Conservation (phyloP, 768 basidiomycete species). For the Kwoniella bestiolae region DNA sequence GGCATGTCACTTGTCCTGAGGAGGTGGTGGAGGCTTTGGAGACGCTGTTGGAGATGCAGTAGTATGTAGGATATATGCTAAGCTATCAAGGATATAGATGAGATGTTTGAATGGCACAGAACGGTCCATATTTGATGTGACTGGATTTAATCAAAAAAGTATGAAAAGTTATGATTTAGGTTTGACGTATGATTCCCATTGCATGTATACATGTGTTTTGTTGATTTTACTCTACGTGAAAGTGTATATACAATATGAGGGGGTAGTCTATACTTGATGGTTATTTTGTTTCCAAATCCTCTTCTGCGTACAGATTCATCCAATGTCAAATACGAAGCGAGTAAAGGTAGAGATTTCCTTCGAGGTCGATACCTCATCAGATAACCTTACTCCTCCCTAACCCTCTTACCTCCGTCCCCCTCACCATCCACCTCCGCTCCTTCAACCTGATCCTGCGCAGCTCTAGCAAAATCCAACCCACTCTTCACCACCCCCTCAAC, state of each 20-base stretch:
- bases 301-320: too few species aligned
- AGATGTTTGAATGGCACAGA: background rate
- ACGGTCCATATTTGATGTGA: too few species aligned
- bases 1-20: slow-evolving; percentile 87
- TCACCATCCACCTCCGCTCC: slow-evolving; percentile 1
- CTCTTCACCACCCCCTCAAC: slow-evolving; percentile 71
- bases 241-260: background rate
- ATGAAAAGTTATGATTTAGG: background rate
- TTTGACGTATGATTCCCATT: background rate
- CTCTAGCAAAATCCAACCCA: slow-evolving; percentile 56
- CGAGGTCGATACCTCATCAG: background rate
- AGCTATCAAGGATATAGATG: background rate
- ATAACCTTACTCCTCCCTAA: slow-evolving; percentile 9
- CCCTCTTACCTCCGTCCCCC: slow-evolving; percentile 15
- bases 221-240: background rate
- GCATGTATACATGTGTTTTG: slow-evolving; percentile 11
- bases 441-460: slow-evolving; percentile 22
- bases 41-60: slow-evolving; percentile 31
- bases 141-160: too few species aligned
- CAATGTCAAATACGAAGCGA: background rate
- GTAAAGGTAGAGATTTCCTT: background rate
- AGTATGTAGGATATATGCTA: background rate
- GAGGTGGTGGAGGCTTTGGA: slow-evolving; percentile 81
- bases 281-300: too few species aligned
- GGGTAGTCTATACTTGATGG: too few species aligned